phyloP scores from a whole-genome alignment of 2,329 filamentous ascomycete species.

The Xylariaceae sp. region DNA sequence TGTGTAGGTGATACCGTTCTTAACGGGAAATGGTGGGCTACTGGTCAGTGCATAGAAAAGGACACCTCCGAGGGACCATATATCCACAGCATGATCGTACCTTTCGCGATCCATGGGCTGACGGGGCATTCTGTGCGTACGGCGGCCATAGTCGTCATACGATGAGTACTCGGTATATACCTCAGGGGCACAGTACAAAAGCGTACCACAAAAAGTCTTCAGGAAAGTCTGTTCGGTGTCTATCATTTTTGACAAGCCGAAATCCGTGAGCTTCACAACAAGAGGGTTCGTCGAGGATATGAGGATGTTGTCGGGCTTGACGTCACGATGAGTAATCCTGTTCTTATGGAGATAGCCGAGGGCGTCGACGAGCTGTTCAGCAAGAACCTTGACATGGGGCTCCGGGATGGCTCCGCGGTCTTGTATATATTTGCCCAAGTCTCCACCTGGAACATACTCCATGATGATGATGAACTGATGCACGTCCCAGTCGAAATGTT shows the following conservation, averaged over 20 bases:
- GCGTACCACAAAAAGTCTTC: constrained; percentile 92
- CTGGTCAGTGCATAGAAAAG: constrained; percentile 81
- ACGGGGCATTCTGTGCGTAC: constrained; percentile 59
- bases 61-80: constrained; percentile 94
- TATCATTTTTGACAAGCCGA: constrained; percentile 92
- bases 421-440: constrained; percentile 71
- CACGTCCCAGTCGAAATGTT: constrained; percentile 77
- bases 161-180: constrained; percentile 75
- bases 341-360: constrained; percentile 81
- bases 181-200: constrained; percentile 94
- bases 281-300: constrained; percentile 71
- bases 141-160: constrained; percentile 66
- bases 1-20: constrained; percentile 69
- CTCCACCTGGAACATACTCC: constrained; percentile 82
- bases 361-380: constrained; percentile 73
- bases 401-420: constrained; percentile 63
- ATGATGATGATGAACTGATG: constrained; percentile 94
- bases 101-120: constrained; percentile 54
- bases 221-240: constrained; percentile 87
- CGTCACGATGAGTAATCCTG: constrained; percentile 95
- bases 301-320: constrained; percentile 97
- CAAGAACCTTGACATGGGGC: constrained; percentile 63
- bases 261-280: constrained; percentile 88
- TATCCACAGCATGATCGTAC: constrained; percentile 89
- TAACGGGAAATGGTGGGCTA: constrained; percentile 75